phyloP scores from a whole-genome alignment of 345 rosid genomes.

The Mercurialis annua region DNA sequence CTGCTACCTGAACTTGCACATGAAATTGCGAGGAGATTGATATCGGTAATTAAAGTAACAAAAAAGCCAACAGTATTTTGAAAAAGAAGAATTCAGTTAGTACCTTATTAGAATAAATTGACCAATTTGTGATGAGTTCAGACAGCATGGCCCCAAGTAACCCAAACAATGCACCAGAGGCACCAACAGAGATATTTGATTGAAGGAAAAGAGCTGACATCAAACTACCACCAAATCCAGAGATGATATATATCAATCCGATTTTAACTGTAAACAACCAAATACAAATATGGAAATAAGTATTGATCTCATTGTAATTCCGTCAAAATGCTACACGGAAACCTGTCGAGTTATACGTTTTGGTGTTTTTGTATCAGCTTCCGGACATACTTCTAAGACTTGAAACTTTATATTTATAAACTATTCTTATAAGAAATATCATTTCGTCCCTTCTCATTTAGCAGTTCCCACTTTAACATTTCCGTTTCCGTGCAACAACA shows the following conservation, averaged over 20 bases:
- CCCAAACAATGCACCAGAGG: constrained; percentile 96
- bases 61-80: background rate
- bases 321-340: too few relatives aligned
- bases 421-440: too few relatives aligned
- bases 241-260: constrained; percentile 78
- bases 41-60: background rate
- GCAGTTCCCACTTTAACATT: too few relatives aligned
- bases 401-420: too few relatives aligned
- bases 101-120: constrained; percentile 87
- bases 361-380: too few relatives aligned
- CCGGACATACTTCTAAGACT: too few relatives aligned
- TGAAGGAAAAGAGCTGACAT: constrained; percentile 83
- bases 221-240: constrained; percentile 95
- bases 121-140: constrained; percentile 91
- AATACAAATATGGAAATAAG: background rate
- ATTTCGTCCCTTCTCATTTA: too few relatives aligned
- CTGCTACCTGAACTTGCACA: constrained; percentile 46
- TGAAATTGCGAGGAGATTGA: background rate
- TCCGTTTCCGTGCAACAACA: too few relatives aligned
- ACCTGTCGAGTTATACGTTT: too few relatives aligned
- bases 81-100: background rate
- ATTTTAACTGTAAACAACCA: constrained; percentile 44
- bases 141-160: constrained; percentile 95
- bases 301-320: background rate
- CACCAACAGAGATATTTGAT: constrained; percentile 84